phyloP scores from a whole-genome alignment of 73 alveolate species.

The Symbiodinium pilosum region DNA sequence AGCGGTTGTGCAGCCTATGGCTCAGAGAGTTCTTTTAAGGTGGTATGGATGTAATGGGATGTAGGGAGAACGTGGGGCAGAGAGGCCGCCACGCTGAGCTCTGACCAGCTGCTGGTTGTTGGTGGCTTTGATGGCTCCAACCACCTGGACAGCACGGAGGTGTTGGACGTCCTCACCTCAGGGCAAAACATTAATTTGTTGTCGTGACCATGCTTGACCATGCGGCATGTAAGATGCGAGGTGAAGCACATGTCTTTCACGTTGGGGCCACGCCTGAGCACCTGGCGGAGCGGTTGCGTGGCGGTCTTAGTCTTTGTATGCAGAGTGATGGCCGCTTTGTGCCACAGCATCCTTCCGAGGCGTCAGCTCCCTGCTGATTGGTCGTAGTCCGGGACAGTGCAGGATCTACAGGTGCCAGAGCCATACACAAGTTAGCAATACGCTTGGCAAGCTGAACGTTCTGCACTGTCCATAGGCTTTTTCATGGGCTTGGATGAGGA shows the following conservation, averaged over 20 bases:
- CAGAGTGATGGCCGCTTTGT: no score
- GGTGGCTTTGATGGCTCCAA: constrained; percentile 89
- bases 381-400: background rate
- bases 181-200: background rate
- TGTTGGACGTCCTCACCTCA: background rate
- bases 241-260: constrained; percentile 75
- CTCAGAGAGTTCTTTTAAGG: no score
- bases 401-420: background rate
- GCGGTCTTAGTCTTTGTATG: background rate
- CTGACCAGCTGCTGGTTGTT: constrained; percentile 53
- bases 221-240: background rate
- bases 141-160: constrained; percentile 86
- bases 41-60: no score
- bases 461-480: background rate
- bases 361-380: constrained; percentile 10
- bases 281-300: constrained; percentile 82
- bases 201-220: no score
- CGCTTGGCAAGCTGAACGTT: background rate
- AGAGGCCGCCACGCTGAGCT: background rate
- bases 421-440: background rate
- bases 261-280: constrained; percentile 65
- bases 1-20: constrained; percentile 48
- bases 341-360: background rate
- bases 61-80: no score
- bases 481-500: background rate